phyloP scores from a whole-genome alignment of 83 land plant genomes.

The Picea engelmannii region DNA sequence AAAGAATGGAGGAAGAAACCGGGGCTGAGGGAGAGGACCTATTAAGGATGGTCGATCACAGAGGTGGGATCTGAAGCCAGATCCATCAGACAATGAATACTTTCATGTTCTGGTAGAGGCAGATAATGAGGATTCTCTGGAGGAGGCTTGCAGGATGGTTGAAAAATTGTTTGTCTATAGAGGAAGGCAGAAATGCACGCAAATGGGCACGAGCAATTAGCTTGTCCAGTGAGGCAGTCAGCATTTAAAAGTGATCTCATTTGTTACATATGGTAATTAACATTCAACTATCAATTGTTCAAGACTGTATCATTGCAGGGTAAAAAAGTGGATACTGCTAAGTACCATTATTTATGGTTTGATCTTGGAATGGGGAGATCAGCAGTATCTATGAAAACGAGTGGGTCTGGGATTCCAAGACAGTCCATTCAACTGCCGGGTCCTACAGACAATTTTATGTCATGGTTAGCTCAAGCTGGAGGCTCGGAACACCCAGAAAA shows the following conservation, averaged over 20 bases:
- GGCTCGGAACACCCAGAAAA: too few species aligned
- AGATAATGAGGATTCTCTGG: constrained; percentile 69
- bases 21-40: constrained; percentile 82
- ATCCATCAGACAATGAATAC: constrained; percentile 73
- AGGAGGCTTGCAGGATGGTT: constrained; percentile 73
- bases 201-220: too few species aligned
- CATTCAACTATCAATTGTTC: not conserved
- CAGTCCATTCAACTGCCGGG: too few species aligned
- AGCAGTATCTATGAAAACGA: too few species aligned
- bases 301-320: too few species aligned
- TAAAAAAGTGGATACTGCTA: too few species aligned
- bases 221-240: constrained; percentile 69
- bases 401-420: too few species aligned
- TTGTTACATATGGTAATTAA: too few species aligned
- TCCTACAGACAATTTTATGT: too few species aligned
- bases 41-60: constrained; percentile 18
- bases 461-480: too few species aligned
- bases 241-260: not conserved
- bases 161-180: constrained; percentile 72
- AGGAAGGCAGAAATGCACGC: constrained; percentile 72
- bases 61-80: constrained; percentile 36
- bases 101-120: constrained; percentile 85
- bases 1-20: constrained; percentile 79
- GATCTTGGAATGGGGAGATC: not conserved
- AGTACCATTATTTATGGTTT: not conserved